phyloP scores from a whole-genome alignment of 768 basidiomycete species.

The Hericium erinaceus region DNA sequence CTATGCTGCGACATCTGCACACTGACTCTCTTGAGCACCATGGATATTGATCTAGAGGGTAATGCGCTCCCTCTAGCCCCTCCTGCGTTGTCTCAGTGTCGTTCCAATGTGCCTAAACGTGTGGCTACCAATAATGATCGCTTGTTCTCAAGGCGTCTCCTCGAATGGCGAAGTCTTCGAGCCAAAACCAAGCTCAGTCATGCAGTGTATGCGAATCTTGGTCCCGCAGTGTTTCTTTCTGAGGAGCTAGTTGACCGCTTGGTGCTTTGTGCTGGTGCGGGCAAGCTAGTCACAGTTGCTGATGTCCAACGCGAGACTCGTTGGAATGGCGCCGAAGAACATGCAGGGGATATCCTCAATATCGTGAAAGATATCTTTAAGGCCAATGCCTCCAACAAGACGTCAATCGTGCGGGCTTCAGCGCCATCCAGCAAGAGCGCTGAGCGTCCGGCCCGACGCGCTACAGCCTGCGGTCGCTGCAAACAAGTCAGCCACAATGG shows the following conservation, averaged over 20 bases:
- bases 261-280: background rate
- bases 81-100: background rate
- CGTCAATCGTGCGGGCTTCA: too few species aligned
- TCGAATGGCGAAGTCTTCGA: conserved; percentile 8
- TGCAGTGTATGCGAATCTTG: background rate
- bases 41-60: background rate
- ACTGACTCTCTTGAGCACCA: conserved; percentile 3
- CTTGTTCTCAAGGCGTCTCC: conserved; percentile 1
- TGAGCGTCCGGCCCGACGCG: too few species aligned
- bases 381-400: too few species aligned
- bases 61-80: background rate
- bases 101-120: conserved; percentile 7
- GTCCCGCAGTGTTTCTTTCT: background rate
- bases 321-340: background rate
- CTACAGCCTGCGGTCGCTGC: background rate
- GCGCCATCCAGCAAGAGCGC: background rate
- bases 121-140: background rate
- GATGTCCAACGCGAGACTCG: background rate
- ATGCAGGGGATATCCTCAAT: background rate
- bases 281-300: background rate
- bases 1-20: conserved; percentile 21
- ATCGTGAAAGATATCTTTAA: background rate
- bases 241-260: background rate
- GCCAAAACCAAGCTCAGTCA: background rate
- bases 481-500: background rate